Evolutionary conservation across 345 rosid species (phyloP).

Genomic region (Eutrema heterophyllum): DNA sequence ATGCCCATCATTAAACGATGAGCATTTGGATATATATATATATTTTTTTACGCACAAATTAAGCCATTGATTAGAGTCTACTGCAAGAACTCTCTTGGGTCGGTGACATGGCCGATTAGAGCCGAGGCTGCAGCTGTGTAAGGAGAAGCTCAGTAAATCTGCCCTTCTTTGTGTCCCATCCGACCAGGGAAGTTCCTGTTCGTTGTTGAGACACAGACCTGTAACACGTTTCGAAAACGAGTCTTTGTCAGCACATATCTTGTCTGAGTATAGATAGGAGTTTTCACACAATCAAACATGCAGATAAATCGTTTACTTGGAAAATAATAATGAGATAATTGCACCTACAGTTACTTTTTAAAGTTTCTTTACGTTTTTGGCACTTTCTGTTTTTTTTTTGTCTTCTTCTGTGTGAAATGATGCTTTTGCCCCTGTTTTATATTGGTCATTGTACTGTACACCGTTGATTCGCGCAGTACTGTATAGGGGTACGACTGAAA

Average conservation of each 20-base stretch:
- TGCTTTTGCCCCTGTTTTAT: no score
- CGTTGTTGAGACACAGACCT: conserved; percentile 47
- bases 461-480: no score
- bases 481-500: rapidly evolving
- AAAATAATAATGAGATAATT: no score
- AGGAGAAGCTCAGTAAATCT: conserved; percentile 91
- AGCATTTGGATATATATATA: not conserved
- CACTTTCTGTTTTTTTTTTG: no score
- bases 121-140: conserved; percentile 98
- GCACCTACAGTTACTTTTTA: no score
- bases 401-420: no score
- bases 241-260: not conserved
- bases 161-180: conserved; percentile 99
- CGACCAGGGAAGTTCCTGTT: conserved; percentile 98
- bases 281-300: no score
- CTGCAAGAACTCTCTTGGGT: conserved; percentile 93
- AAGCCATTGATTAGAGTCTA: conserved; percentile 24
- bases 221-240: not conserved
- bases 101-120: conserved; percentile 87
- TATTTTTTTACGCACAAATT: not conserved
- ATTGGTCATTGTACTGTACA: no score
- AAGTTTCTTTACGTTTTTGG: no score
- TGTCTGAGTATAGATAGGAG: no score
- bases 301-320: no score
- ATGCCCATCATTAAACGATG: not conserved